These are phyloP conservation scores for Leucoagaricus sp. DNA, from an alignment of 1,284 basidiomycete genomes.

Conservation along the genomic window DNA sequence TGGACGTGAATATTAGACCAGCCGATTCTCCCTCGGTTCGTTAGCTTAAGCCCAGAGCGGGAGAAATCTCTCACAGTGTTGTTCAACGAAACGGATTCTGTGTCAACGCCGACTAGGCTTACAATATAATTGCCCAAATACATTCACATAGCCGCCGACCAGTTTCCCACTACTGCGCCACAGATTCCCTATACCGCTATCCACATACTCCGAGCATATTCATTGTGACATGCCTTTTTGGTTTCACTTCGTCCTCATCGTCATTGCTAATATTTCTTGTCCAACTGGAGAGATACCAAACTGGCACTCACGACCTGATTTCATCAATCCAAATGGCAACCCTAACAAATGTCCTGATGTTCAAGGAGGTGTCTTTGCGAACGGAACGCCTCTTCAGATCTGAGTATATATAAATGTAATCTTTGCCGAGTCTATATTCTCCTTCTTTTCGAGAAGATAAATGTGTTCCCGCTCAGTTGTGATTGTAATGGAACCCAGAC, in stretches of 20 bases:
- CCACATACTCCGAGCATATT: slow-evolving; percentile 18
- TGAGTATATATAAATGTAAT: slow-evolving; percentile 17
- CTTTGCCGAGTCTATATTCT: no score
- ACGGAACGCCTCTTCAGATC: slow-evolving; percentile 30
- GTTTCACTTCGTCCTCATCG: no score
- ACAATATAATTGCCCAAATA: slow-evolving; percentile 17
- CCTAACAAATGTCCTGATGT: slow-evolving; percentile 27
- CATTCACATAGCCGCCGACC: slow-evolving; percentile 22
- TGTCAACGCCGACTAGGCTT: slow-evolving; percentile 16
- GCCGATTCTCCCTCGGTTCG: slow-evolving; percentile 20
- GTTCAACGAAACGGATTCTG: slow-evolving; percentile 19
- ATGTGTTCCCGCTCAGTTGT: no score
- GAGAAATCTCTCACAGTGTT: not conserved
- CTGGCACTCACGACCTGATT: slow-evolving; percentile 16
- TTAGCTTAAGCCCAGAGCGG: not conserved
- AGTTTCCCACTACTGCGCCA: slow-evolving; percentile 19
- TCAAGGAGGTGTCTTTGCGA: slow-evolving; percentile 20
- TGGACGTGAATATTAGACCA: slow-evolving; percentile 27
- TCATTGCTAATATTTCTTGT: slow-evolving; percentile 22
- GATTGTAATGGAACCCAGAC: slow-evolving; percentile 26
- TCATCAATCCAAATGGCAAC: slow-evolving; percentile 22
- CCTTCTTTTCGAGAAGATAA: no score
- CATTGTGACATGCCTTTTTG: slow-evolving; percentile 24
- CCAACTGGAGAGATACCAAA: slow-evolving; percentile 24
- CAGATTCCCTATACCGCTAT: slow-evolving; percentile 20